Evolutionary conservation across 139 green algal genomes (phyloP), one percentile per base, ranked within the genome.

Genomic region (Chlorella sp.): DNA sequence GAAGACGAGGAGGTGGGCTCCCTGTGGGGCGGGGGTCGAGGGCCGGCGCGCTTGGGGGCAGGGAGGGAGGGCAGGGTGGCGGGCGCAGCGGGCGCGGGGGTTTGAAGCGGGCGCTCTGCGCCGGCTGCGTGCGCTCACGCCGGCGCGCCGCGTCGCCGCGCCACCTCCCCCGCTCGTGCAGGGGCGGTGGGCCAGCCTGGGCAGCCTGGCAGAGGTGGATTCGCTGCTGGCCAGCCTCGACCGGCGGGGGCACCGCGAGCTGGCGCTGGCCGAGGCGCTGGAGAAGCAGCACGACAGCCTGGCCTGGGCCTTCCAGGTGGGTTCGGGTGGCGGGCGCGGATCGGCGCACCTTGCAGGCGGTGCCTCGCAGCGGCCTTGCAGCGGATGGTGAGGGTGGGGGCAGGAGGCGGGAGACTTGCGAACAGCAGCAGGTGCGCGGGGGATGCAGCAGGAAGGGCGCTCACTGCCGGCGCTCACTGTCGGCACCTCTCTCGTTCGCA

Each of bases 151-250:
- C 17, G 4, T 0, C 19, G 7, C 40, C 40, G 25, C 19, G 17
- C 25, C 55, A 36, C 2, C 25, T 31, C 55, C 25, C 21, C 11
- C 21, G 17, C 55, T 11, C 11, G 12, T 64, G 48, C 63, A 79
- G 67, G 82, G 81, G 33, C 40, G 40, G 14, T 87, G 81, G 67
- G 74, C 64, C 42, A 38, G 23, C 12, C 43, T 76, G 35, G 27
- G 58, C 41, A 77, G 66, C 6, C 33, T 71, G 8, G 61, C 48
- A 3, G 67, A 91, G 21, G 42, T 91, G 50, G 73, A 87, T 14
- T 55, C 42, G 8, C 74, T 91, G 36, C n/a, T 79, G 19, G 69
- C n/a, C 17, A 58, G 27, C 12, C 81, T 91, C 61, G 85, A 91
- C 51, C 41, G 50, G 38, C 69, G 85, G 31, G 85, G 85, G 17